phyloP scores from a whole-genome alignment of 495 filamentous ascomycete genomes.

The Penicillium tannophilum region DNA sequence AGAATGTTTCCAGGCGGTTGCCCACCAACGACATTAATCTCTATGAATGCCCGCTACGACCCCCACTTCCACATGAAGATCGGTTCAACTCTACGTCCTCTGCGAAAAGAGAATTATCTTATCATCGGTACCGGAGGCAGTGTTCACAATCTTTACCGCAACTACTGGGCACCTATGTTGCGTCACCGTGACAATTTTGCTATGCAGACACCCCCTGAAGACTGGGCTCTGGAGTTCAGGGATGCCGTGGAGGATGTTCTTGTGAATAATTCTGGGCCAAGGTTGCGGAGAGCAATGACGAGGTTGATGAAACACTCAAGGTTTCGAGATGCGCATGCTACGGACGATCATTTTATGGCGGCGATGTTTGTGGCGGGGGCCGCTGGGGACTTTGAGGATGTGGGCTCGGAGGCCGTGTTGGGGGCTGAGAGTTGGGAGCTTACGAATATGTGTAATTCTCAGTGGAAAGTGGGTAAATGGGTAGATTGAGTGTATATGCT shows the following conservation, averaged over 20 bases:
- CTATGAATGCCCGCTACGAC: conserved; percentile 60
- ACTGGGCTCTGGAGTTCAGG: conserved; percentile 59
- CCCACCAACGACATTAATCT: conserved; percentile 60
- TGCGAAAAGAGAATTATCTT: conserved; percentile 54
- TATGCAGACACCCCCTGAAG: conserved; percentile 54
- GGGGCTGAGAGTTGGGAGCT: conserved; percentile 65
- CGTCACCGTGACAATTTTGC: conserved; percentile 61
- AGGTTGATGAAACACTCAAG: conserved; percentile 62
- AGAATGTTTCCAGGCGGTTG: conserved; percentile 61
- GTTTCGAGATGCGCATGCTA: conserved; percentile 62
- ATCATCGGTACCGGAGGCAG: conserved; percentile 63
- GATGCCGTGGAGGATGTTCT: conserved; percentile 60
- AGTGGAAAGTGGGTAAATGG: conserved; percentile 52
- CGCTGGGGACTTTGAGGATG: conserved; percentile 52
- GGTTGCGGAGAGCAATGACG: conserved; percentile 51
- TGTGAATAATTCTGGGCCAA: conserved; percentile 47
- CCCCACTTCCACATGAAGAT: conserved; percentile 62
- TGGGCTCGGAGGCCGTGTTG: conserved; percentile 38
- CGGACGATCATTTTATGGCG: conserved; percentile 66
- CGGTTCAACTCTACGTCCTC: conserved; percentile 50
- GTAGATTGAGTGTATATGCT: too few relatives aligned
- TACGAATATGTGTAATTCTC: conserved; percentile 66
- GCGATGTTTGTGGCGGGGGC: conserved; percentile 59
- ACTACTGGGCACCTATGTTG: conserved; percentile 61
- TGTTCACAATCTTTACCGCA: conserved; percentile 66